Evolutionary conservation across 208 protist species (phyloP).

Genomic region (Spongospora subterranea): DNA sequence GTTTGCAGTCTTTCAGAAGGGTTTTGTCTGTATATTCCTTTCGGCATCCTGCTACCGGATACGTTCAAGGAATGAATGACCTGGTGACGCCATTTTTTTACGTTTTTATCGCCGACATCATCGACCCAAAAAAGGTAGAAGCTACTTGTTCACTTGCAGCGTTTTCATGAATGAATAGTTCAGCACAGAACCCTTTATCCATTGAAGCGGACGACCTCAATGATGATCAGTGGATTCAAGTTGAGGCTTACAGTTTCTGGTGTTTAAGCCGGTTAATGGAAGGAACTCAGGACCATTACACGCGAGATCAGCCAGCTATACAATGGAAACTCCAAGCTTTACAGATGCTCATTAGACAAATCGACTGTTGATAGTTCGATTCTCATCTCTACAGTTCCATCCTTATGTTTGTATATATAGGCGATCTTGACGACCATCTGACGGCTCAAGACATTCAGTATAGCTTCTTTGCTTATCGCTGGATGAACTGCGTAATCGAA

Average conservation of each 20-base stretch:
- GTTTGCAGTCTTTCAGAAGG: constrained; percentile 76
- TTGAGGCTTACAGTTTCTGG: constrained; percentile 89
- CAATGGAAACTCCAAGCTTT: constrained; percentile 84
- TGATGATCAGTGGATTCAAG: constrained; percentile 61
- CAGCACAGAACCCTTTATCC: neutral
- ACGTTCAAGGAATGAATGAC: constrained; percentile 92
- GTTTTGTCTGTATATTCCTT: constrained; percentile 89
- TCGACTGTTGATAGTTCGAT: constrained; percentile 75
- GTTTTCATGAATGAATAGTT: neutral
- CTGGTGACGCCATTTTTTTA: constrained; percentile 86
- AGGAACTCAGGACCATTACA: constrained; percentile 86
- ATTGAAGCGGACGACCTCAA: constrained; percentile 6
- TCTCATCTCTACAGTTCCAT: constrained; percentile 34
- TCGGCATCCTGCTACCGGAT: constrained; percentile 87
- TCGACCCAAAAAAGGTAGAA: constrained; percentile 27
- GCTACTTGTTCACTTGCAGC: neutral
- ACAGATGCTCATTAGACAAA: constrained; percentile 76
- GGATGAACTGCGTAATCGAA: constrained; percentile 77
- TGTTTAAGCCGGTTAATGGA: constrained; percentile 83
- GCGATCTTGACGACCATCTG: constrained; percentile 75
- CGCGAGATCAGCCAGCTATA: constrained; percentile 84
- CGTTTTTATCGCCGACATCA: constrained; percentile 74
- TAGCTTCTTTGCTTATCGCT: constrained; percentile 75
- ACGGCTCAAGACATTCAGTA: constrained; percentile 77
- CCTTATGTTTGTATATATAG: constrained; percentile 71